Percentiles rank a stretch among this genome's conserved stretches.
Conservation (phyloP, 176 grass and related monocot species). For the Raddia guianensis region DNA sequence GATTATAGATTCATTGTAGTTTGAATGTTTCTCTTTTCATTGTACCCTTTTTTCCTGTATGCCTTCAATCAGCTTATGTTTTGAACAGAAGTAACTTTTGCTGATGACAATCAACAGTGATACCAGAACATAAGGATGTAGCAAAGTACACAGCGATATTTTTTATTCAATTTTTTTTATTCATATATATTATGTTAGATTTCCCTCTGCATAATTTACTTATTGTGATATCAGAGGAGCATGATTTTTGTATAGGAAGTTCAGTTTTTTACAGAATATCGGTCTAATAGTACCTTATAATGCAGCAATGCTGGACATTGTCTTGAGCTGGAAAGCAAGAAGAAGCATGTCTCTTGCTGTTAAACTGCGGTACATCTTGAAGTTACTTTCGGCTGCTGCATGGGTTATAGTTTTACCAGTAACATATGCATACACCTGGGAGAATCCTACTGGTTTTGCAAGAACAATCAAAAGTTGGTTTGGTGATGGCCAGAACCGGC, state of each 20-base stretch:
- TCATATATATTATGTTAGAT: not conserved
- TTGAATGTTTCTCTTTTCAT: not conserved
- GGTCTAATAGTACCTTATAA: slow-evolving; percentile 23
- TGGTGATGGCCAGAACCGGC: slow-evolving; percentile 70
- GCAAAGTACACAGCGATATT: not conserved
- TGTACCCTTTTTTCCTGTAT: slow-evolving; percentile 11
- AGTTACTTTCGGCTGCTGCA: slow-evolving; percentile 74
- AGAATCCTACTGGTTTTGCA: slow-evolving; percentile 73
- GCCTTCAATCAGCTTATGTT: slow-evolving; percentile 2
- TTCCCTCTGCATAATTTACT: slow-evolving; percentile 17
- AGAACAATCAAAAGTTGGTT: slow-evolving; percentile 96
- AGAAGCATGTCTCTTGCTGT: slow-evolving; percentile 90
- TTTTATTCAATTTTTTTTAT: slow-evolving; percentile 11
- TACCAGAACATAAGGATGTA: not conserved
- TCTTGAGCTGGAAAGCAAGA: slow-evolving; percentile 96
- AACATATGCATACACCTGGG: slow-evolving; percentile 87
- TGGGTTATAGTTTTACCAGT: slow-evolving; percentile 92
- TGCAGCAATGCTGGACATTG: slow-evolving; percentile 82
- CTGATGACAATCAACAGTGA: not conserved
- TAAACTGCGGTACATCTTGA: slow-evolving; percentile 90
- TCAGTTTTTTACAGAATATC: not conserved
- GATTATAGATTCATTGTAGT: not conserved
- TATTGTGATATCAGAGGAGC: slow-evolving; percentile 11
- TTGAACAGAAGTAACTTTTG: slow-evolving; percentile 14
- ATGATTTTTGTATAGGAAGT: slow-evolving; percentile 14